Evolutionary conservation across 371 early-diverging fungal genomes (phyloP), one percentile per base, ranked within the genome.

Genomic region (Nematocida ausubeli): DNA sequence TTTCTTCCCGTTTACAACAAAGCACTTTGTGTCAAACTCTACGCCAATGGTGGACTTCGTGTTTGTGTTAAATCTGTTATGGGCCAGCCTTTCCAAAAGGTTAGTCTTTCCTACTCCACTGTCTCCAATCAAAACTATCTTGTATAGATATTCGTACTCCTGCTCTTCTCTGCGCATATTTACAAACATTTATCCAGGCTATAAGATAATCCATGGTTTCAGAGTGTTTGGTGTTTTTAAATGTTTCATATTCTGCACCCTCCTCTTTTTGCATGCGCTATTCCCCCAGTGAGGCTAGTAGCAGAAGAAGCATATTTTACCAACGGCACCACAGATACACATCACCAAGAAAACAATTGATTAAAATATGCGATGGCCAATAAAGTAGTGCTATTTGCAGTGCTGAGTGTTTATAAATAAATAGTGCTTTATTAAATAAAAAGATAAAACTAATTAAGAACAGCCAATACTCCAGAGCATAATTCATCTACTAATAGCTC

Each of bases 51-150:
- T 98, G 47, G 98, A 94, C 84, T 95, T 95, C 63, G 94, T 92
- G 81, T 94, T 94, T 80, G 93, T 85, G 85, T 91, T 92, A 88
- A 96, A 97, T 85, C 94, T 94, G 87, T 95, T 92, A 69, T 93
- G 90, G 28, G 96, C 95, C 85, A 98, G 95, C 80, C 95, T 90
- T 72, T 92, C 90, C 69, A 99, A 90, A 32, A 99, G 90, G 87
- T 96, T 96, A 82, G 97, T 95, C 87, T 99, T 99, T 72, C 99
- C 99, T 81, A 96, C 97, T 40, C 96, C 95, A 19, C 96, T 94
- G 86, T 99, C 98, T 56, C 99, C 99, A 87, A 98, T 96, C 66
- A 99, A 89, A 14, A 98, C 98, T 86, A 96, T 95, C 92, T 88
- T 88, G 80, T 88, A 88, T 26, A 88, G 82, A 81, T 85, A 87